Evolutionary conservation across 208 protist genomes (phyloP), one percentile per base, ranked within the genome.

Genomic region (Leishmania aethiopica): DNA sequence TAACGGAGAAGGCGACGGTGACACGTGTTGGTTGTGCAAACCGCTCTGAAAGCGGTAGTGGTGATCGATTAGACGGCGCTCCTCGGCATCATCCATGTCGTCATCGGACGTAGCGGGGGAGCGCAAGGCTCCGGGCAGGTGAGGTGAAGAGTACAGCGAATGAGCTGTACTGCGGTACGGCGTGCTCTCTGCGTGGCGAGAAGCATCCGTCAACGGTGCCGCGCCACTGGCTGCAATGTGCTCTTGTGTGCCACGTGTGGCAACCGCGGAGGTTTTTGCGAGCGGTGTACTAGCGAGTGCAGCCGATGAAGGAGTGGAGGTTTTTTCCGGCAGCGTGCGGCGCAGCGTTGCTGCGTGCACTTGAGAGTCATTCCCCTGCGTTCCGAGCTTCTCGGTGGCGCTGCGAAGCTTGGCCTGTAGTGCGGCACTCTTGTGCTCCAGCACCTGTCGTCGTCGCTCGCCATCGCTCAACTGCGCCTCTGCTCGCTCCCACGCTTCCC

Each of bases 81-180:
- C 69, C 45, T 10, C 10, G 28, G 7, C 45, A 47, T 53, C 45
- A 55, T 8, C 22, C 3, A 49, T 22, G 35, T 79, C 45, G 17
- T 69, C 77, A 11, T 77, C 62, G 3, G 82, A 77, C 15, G 22
- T 69, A 19, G 71, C 66, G 25, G 74, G 73, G 1, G 78, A 86
- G 45, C 78, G 78, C n/a, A 86, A 47, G 1, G 78, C 60, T 10
- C 82, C 72, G 2, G 71, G 47, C 51, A 15, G 49, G 51, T 82
- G 70, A 10, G 74, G 72, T 10, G 72, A 77, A 35, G 67, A 75
- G 66, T 73, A 64, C 60, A 55, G 35, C 42, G 62, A 19, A 28
- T n/a, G 28, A 42, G n/a, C 47, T 59, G n/a, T 10, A 47, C 51
- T n/a, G 57, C 28, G 32, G 28, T 37, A 42, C 10, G 75, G 32